Base-by-base conservation (phyloP, 495 filamentous ascomycete genomes). In the Hypoxylon fuscum region DNA sequence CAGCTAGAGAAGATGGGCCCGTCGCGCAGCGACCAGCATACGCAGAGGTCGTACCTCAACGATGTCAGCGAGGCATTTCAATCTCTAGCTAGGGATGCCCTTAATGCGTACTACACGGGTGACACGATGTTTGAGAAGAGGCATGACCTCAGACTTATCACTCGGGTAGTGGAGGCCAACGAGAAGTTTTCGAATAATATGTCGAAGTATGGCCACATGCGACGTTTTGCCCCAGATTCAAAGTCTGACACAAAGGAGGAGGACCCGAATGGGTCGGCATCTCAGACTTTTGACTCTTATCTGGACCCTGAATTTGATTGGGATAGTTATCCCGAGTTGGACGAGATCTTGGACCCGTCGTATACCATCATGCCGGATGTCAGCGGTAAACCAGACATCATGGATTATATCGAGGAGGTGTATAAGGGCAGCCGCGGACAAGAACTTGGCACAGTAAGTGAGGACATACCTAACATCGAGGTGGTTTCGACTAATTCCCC, bases 31-130 rank as follows among this genome's bases (percentile, higher is more conserved):
- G 44, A 69, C 17, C 52, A 61, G 17, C 21, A 69, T 27, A 44
- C 66, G 0, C 69, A 72, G 34, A 52, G 69, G 7, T 57, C 53
- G 2, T 72, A 35, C 52, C 75, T 87, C 9, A 65, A 77, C 7
- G 67, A 69, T 5, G 66, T 84, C 32, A 69, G 78, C 0, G 68
- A 71, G 3, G 43, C 45, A 3, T 86, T 85, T 43, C 77, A 85
- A 27, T 37, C 61, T 0, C 60, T 84, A 2, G 72, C 44, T 12
- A 45, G 71, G 37, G 58, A 65, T 31, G 63, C 71, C 5, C 55
- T 73, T 0, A 64, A 63, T 18, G 74, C 78, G 2, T 70, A 79
- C 15, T 86, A 87, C 40, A 74, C 71, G 1, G 55, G 59, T 0
- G 44, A 78, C 18, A 53, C 70, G 5, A 49, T 73, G 1, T 86